These are phyloP conservation scores for Psophocarpus tetragonolobus DNA, from an alignment of 306 rosid genomes.

Conservation along the genomic window DNA sequence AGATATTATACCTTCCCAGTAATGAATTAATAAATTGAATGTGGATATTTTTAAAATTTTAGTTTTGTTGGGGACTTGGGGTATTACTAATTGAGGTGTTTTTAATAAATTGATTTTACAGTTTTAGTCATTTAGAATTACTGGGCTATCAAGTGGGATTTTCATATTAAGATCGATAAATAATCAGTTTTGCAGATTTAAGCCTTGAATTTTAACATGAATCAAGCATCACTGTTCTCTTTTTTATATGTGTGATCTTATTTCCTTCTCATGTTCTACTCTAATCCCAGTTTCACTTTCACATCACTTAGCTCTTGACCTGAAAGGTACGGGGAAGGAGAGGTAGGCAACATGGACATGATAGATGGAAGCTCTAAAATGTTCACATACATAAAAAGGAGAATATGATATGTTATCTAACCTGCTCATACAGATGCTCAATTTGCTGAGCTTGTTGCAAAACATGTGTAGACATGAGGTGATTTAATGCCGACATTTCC, in stretches of 20 bases:
- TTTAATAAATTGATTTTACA: too few relatives aligned
- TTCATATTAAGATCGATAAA: not conserved
- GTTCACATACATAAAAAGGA: not conserved
- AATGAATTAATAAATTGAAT: not conserved
- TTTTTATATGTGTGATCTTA: not conserved
- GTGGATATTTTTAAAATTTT: too few relatives aligned
- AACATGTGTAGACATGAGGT: constrained; percentile 94
- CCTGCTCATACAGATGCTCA: constrained; percentile 89
- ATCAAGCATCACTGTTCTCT: not conserved
- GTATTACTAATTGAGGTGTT: too few relatives aligned
- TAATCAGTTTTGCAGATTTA: not conserved
- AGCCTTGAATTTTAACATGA: not conserved
- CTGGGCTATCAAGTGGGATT: not conserved
- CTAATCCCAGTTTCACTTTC: not conserved
- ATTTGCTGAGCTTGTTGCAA: constrained; percentile 94
- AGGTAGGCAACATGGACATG: not conserved
- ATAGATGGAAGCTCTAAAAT: not conserved
- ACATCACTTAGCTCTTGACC: not conserved
- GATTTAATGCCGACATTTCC: constrained; percentile 97
- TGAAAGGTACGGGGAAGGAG: not conserved
- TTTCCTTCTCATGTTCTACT: not conserved
- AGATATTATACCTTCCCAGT: not conserved
- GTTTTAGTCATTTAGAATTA: too few relatives aligned
- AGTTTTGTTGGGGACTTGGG: too few relatives aligned
- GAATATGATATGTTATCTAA: constrained; percentile 29